Conservation (phyloP, 176 grass and related monocot species). For the Triticum monococcum region DNA sequence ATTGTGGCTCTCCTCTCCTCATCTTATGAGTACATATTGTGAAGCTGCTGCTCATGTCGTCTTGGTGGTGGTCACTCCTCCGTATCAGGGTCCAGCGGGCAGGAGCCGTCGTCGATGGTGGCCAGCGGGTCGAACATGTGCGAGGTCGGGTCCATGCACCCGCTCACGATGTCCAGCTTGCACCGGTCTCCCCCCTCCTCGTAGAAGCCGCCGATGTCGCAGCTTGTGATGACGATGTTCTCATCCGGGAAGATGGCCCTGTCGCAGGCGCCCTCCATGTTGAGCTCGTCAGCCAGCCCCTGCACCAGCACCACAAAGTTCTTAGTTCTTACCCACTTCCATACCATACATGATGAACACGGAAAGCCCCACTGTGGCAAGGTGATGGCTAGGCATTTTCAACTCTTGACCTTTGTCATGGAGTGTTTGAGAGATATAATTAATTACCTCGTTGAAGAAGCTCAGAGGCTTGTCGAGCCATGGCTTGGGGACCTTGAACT, state of each 20-base stretch:
- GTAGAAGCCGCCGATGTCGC: constrained; percentile 72
- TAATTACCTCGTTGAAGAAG: constrained; percentile 82
- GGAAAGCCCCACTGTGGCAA: not conserved
- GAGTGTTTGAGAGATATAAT: not conserved
- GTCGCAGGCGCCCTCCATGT: constrained; percentile 73
- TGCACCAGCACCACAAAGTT: constrained; percentile 7
- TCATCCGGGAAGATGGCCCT: constrained; percentile 84
- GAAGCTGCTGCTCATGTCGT: not conserved
- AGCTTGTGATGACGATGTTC: constrained; percentile 79
- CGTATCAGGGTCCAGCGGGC: constrained; percentile 47
- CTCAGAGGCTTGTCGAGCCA: constrained; percentile 68
- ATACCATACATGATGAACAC: not conserved
- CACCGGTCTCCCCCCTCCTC: constrained; percentile 75
- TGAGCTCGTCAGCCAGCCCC: constrained; percentile 81
- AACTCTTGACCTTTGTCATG: not conserved
- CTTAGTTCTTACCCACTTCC: not conserved
- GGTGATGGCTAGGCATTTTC: not conserved
- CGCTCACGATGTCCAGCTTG: constrained; percentile 80
- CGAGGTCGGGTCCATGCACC: constrained; percentile 83
- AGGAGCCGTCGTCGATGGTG: constrained; percentile 75
- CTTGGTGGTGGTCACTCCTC: constrained; percentile 37
- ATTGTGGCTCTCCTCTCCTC: not conserved
- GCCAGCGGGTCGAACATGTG: constrained; percentile 70
- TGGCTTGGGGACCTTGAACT: constrained; percentile 65
- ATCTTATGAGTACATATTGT: not conserved